Conservation (phyloP, 371 early-diverging fungal species). For the Blyttiomyces sp. region DNA sequence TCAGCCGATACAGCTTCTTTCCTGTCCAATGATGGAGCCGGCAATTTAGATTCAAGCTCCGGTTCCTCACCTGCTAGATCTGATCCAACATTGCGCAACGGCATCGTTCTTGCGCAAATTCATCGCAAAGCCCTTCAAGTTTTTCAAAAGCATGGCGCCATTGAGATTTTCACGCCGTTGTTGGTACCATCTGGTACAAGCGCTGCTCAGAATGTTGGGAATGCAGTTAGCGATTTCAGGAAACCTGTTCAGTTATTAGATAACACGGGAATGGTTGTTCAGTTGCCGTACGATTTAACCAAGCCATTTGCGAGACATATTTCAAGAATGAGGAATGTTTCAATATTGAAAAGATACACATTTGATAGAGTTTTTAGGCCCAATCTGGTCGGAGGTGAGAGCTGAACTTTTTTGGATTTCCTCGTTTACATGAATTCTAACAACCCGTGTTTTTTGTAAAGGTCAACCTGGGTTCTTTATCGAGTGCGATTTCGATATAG, state of each 20-base stretch:
- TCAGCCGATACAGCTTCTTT: slow-evolving; percentile 38
- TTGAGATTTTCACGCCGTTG: slow-evolving; percentile 80
- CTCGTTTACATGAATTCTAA: background rate
- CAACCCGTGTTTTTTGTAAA: slow-evolving; percentile 61
- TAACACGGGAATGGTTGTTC: slow-evolving; percentile 75
- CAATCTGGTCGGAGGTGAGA: slow-evolving; percentile 34
- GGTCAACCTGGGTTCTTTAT: slow-evolving; percentile 78
- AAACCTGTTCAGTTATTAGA: slow-evolving; percentile 77
- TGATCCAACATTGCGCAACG: background rate
- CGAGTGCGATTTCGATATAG: slow-evolving; percentile 91
- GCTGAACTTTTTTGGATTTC: slow-evolving; percentile 1
- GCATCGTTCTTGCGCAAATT: slow-evolving; percentile 36
- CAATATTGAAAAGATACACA: slow-evolving; percentile 70
- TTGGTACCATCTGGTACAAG: slow-evolving; percentile 67
- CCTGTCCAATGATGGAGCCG: slow-evolving; percentile 4
- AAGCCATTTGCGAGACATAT: slow-evolving; percentile 88
- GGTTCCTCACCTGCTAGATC: background rate
- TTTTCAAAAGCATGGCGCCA: slow-evolving; percentile 85
- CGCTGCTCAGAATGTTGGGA: slow-evolving; percentile 39
- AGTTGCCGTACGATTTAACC: slow-evolving; percentile 87
- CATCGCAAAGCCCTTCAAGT: slow-evolving; percentile 46
- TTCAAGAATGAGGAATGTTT: slow-evolving; percentile 58
- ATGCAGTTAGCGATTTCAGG: slow-evolving; percentile 3
- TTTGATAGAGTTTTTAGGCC: slow-evolving; percentile 80
- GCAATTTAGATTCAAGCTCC: slow-evolving; percentile 12